phyloP scores from a whole-genome alignment of 179 eudicot genomes.

The Beta lomatogona region DNA sequence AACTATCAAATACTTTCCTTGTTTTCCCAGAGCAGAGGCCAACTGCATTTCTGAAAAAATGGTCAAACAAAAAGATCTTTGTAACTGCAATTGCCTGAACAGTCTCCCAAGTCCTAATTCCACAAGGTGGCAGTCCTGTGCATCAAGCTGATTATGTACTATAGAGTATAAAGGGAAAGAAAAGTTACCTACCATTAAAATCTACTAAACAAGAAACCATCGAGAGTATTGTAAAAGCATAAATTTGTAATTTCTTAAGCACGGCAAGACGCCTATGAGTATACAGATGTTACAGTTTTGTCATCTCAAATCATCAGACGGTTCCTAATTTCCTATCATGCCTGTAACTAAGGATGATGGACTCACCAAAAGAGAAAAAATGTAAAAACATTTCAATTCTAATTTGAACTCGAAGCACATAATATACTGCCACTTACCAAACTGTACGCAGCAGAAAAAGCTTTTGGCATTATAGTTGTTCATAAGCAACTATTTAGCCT shows the following conservation, averaged over 20 bases:
- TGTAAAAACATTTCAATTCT: background rate
- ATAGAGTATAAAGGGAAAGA: background rate
- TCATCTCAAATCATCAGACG: background rate
- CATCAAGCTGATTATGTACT: background rate
- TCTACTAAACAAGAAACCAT: background rate
- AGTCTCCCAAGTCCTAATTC: background rate
- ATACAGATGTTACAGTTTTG: background rate
- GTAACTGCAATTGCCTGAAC: background rate
- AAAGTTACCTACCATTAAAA: background rate
- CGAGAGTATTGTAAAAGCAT: background rate
- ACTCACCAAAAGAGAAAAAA: background rate
- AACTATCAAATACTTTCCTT: background rate
- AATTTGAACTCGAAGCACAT: conserved; percentile 4
- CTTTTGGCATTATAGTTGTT: background rate
- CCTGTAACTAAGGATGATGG: background rate
- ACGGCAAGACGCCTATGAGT: background rate
- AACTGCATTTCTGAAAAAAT: background rate
- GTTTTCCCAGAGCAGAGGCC: background rate
- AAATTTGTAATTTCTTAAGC: background rate
- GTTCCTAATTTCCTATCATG: conserved; percentile 6
- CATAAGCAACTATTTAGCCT: background rate
- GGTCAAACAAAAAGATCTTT: background rate
- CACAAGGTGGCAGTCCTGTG: background rate
- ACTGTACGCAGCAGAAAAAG: background rate
- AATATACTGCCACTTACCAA: conserved; percentile 11